Percentiles rank a stretch among this genome's conserved stretches.
These are phyloP conservation scores for Annona squamosa DNA, from an alignment of 164 flowering plant species.

Conservation along the genomic window DNA sequence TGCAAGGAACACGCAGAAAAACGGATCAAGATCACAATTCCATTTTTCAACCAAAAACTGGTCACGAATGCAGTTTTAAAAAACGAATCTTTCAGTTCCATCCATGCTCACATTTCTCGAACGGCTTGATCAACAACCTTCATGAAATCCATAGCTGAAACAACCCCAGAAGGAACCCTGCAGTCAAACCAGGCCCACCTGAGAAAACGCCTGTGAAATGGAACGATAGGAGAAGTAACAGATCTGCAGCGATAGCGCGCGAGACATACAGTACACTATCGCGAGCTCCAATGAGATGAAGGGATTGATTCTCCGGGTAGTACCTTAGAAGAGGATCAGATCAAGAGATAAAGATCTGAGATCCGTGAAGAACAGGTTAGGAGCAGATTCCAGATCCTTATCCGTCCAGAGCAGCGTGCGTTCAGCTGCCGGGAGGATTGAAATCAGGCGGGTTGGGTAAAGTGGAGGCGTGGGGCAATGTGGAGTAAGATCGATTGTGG, in stretches of 20 bases:
- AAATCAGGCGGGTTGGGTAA: no score
- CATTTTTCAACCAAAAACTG: neutral
- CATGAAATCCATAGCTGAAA: conserved; percentile 86
- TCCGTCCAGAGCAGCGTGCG: no score
- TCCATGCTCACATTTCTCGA: conserved; percentile 72
- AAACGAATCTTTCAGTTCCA: neutral
- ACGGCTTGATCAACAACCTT: conserved; percentile 96
- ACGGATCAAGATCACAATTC: neutral
- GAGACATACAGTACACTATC: neutral
- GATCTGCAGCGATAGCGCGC: neutral
- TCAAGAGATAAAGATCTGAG: neutral
- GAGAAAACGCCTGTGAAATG: neutral
- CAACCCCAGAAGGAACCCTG: neutral
- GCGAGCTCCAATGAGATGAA: neutral
- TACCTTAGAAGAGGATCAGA: neutral
- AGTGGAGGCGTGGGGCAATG: no score
- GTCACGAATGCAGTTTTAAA: neutral
- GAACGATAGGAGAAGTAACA: neutral
- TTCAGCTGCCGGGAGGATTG: no score
- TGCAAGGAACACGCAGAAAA: conserved; percentile 19
- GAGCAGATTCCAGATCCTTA: no score
- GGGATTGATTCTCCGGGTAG: neutral
- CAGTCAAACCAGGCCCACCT: neutral
- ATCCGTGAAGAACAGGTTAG: neutral
- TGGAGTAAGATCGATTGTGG: no score